Percentiles rank a stretch among this genome's conserved stretches.
phyloP scores from a whole-genome alignment of 768 basidiomycete genomes.

The Hypsizygus marmoreus region DNA sequence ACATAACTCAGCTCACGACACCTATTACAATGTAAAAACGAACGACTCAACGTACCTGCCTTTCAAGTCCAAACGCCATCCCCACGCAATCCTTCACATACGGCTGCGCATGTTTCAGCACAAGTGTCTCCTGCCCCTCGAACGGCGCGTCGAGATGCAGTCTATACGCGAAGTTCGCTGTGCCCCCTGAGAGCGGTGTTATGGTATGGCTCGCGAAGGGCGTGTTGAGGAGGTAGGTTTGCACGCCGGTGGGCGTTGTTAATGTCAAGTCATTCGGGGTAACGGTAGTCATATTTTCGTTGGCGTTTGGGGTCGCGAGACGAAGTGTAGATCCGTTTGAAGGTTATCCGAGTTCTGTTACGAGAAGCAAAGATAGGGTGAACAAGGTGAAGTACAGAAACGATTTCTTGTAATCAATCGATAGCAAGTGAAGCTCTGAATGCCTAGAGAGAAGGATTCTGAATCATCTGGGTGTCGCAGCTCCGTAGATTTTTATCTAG shows the following conservation, averaged over 20 bases:
- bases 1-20: too few relatives aligned
- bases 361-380: too few relatives aligned
- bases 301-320: background rate
- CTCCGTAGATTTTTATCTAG: too few relatives aligned
- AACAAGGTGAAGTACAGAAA: too few relatives aligned
- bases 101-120: slow-evolving; percentile 55
- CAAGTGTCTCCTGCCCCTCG: slow-evolving; percentile 44
- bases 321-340: too few relatives aligned
- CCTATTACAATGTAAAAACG: too few relatives aligned
- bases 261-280: too few relatives aligned
- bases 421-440: too few relatives aligned
- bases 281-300: slow-evolving; percentile 33
- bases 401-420: too few relatives aligned
- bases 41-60: slow-evolving; percentile 48
- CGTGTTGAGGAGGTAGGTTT: slow-evolving; percentile 47
- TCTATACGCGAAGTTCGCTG: slow-evolving; percentile 59
- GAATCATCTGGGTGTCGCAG: too few relatives aligned
- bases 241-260: slow-evolving; percentile 33
- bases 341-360: too few relatives aligned
- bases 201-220: slow-evolving; percentile 46
- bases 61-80: slow-evolving; percentile 38
- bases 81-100: slow-evolving; percentile 19
- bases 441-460: too few relatives aligned
- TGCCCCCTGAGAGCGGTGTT: slow-evolving; percentile 50
- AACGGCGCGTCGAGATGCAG: slow-evolving; percentile 43